These are phyloP conservation scores for Candida insectalens DNA, from an alignment of 805 yeast genomes.

Conservation along the genomic window DNA sequence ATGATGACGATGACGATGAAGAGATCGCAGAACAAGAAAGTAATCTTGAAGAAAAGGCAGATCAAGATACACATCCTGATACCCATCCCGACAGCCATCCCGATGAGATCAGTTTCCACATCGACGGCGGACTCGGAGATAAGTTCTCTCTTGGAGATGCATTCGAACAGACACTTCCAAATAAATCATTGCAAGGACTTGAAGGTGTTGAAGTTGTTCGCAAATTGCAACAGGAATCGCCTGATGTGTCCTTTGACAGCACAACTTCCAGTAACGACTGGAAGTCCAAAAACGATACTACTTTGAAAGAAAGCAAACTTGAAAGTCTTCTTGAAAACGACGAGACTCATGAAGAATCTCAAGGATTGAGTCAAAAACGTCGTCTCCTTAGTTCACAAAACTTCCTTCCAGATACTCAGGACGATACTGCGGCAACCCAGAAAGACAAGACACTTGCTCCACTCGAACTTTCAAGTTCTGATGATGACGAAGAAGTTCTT, in stretches of 20 bases:
- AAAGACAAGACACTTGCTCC: constrained; percentile 19
- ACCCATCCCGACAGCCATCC: too few species aligned
- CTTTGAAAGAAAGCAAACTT: neutral
- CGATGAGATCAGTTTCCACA: neutral
- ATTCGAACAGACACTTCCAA: constrained; percentile 16
- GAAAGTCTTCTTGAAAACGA: neutral
- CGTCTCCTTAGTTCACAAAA: constrained; percentile 20
- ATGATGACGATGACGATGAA: constrained; percentile 14
- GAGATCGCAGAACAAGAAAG: constrained; percentile 25
- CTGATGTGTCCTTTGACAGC: constrained; percentile 4
- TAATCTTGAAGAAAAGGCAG: constrained; percentile 23
- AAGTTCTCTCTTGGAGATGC: constrained; percentile 16
- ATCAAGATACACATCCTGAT: constrained; percentile 6
- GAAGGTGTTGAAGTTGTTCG: constrained; percentile 2
- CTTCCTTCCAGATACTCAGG: constrained; percentile 22
- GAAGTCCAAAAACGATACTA: neutral
- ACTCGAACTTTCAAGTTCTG: constrained; percentile 4
- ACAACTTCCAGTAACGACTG: constrained; percentile 1
- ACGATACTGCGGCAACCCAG: constrained; percentile 10
- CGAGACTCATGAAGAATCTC: constrained; percentile 2
- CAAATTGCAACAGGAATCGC: constrained; percentile 1
- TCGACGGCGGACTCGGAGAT: constrained; percentile 4
- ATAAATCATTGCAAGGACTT: constrained; percentile 13
- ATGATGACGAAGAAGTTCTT: constrained; percentile 15
- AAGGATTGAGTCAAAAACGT: constrained; percentile 11